Evolutionary conservation across 2,329 filamentous ascomycete species (phyloP).

Genomic region (Beauveria caledonica): DNA sequence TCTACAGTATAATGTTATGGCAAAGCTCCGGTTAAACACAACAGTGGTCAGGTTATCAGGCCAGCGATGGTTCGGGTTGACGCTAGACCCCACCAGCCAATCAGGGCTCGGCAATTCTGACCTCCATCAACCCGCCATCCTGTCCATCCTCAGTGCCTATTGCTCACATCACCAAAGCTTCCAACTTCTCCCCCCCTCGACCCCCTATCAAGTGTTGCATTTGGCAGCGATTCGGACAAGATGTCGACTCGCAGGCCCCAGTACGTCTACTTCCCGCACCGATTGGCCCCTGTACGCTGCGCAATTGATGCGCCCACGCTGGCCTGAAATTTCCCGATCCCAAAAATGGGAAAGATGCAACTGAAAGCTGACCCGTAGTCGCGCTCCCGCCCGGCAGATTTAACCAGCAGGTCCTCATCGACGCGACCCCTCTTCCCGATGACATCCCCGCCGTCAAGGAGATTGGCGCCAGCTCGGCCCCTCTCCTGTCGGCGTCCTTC

Average conservation of each 20-base stretch:
- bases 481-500: slow-evolving; percentile 83
- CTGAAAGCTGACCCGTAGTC: slow-evolving; percentile 18
- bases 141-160: slow-evolving; percentile 20
- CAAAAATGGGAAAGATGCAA: background rate
- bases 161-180: slow-evolving; percentile 18
- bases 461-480: slow-evolving; percentile 86
- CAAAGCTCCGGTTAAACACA: too few relatives aligned
- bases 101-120: slow-evolving; percentile 31
- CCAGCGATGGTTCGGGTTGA: background rate
- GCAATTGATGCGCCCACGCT: slow-evolving; percentile 16
- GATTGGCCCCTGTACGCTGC: background rate
- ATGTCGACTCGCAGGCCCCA: slow-evolving; percentile 36
- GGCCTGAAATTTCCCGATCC: background rate
- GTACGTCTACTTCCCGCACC: slow-evolving; percentile 25
- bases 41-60: too few relatives aligned
- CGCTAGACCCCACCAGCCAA: slow-evolving; percentile 24
- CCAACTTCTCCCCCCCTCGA: slow-evolving; percentile 18
- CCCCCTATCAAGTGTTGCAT: slow-evolving; percentile 16
- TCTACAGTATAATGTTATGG: too few relatives aligned
- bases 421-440: slow-evolving; percentile 90
- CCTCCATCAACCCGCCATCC: slow-evolving; percentile 25
- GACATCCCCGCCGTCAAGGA: slow-evolving; percentile 89
- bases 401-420: slow-evolving; percentile 86
- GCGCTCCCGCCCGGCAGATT: slow-evolving; percentile 53
- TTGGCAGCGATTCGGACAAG: slow-evolving; percentile 23